Evolutionary conservation across 306 rosid genomes (phyloP).

Genomic region (Acacia melanoxylon): DNA sequence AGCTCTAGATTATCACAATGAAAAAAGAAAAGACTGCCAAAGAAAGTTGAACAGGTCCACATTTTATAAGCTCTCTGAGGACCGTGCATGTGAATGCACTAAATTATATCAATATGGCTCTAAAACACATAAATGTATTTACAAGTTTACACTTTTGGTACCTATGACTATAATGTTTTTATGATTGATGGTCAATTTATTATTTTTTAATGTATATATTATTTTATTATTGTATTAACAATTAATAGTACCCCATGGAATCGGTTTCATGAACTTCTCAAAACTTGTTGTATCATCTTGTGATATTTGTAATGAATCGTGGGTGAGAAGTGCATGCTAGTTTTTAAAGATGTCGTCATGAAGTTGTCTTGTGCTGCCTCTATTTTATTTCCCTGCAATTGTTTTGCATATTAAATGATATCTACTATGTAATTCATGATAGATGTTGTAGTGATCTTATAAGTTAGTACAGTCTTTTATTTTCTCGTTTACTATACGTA

Average conservation of each 20-base stretch:
- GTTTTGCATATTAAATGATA: neutral
- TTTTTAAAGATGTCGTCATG: constrained; percentile 23
- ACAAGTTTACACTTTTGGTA: neutral
- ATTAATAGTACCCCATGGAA: neutral
- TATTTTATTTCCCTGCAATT: neutral
- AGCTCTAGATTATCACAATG: neutral
- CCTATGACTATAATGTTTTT: neutral
- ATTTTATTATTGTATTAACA: neutral
- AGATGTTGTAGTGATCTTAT: constrained; percentile 18
- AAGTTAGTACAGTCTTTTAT: constrained; percentile 14
- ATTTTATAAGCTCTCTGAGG: neutral
- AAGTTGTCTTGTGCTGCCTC: neutral
- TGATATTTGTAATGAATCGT: neutral
- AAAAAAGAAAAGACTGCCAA: neutral
- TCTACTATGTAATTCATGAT: neutral
- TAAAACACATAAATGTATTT: neutral
- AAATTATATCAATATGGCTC: neutral
- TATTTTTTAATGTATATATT: neutral
- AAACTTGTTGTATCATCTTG: neutral
- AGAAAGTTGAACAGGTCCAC: neutral
- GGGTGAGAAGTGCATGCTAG: constrained; percentile 7
- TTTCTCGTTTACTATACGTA: neutral
- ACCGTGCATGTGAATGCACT: neutral
- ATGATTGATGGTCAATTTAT: neutral
- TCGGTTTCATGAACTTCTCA: neutral